Conservation (phyloP, 352 stramenopile genomes). For the Plasmopara muralis region DNA sequence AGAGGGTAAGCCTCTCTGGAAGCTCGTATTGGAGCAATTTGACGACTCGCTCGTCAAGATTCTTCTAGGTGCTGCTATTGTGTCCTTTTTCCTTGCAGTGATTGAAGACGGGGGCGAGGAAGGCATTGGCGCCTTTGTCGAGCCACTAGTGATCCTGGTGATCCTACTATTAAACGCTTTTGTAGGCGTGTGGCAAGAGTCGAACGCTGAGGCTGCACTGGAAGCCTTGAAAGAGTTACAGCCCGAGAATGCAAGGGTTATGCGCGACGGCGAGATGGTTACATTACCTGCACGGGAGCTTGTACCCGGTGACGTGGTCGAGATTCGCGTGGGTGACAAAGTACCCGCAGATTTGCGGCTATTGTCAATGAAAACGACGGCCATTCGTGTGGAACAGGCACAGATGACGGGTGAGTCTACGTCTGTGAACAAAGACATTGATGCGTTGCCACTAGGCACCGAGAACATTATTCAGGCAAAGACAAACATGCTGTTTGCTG, state of each 20-base stretch:
- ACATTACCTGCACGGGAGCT: slow-evolving; percentile 87
- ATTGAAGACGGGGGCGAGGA: slow-evolving; percentile 86
- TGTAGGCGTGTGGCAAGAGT: slow-evolving; percentile 95
- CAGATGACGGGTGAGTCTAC: slow-evolving; percentile 96
- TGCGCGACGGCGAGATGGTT: slow-evolving; percentile 80
- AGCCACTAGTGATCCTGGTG: slow-evolving; percentile 95
- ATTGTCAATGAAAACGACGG: slow-evolving; percentile 91
- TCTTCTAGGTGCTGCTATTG: slow-evolving; percentile 91
- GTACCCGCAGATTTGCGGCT: slow-evolving; percentile 95
- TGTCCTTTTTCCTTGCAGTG: slow-evolving; percentile 92
- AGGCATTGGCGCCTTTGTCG: slow-evolving; percentile 90
- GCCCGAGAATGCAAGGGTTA: slow-evolving; percentile 84
- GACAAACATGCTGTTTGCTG: slow-evolving; percentile 96
- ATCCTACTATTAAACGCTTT: slow-evolving; percentile 96
- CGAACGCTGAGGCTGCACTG: slow-evolving; percentile 90
- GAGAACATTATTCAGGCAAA: slow-evolving; percentile 89
- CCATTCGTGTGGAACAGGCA: slow-evolving; percentile 93
- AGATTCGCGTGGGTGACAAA: slow-evolving; percentile 95
- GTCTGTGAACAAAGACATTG: slow-evolving; percentile 89
- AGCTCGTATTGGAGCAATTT: slow-evolving; percentile 98
- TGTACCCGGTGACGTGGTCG: slow-evolving; percentile 96
- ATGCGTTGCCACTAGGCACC: slow-evolving; percentile 52
- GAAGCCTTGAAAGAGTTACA: slow-evolving; percentile 95
- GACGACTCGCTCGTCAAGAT: slow-evolving; percentile 98
- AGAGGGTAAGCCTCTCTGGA: slow-evolving; percentile 84